Base-by-base conservation (phyloP, 1,284 basidiomycete species). In the Ustilago nuda region DNA sequence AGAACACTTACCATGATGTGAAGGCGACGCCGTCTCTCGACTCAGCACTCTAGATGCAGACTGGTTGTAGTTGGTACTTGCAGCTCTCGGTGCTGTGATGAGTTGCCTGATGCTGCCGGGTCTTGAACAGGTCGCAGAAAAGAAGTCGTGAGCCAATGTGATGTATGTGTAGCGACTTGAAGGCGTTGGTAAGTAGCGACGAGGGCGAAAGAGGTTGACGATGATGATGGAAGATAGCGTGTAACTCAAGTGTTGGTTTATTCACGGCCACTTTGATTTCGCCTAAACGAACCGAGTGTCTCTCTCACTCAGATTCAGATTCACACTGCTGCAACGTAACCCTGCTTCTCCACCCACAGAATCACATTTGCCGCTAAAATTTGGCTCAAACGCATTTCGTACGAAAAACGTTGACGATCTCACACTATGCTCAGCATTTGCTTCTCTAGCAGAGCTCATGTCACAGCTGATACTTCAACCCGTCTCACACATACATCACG, bases 231-330 rank as follows among this genome's bases (percentile, higher is more conserved):
- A 37, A 4, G 45, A 36, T 35, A 9, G 45, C 33, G 48, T 19
- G 60, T 6, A 36, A 32, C 11, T 12, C 15, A 48, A 50, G 58
- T 61, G 58, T 66, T 66, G 65, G 65, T 66, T 37, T 57, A 58
- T 66, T 60, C 64, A 59, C 56, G 37, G 27, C 23, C 56, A 36
- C 27, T 19, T 57, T 48, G 43, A 8, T n/a, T 43, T 50, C 39
- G 39, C 33, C 39, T 32, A 33, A 19, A 43, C 9, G 32, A 54
- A 53, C 53, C 19, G 41, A 35, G 56, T 30, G 36, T 51, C 13
- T 41, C 23, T 54, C 39, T 41, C 50, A 13, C 41, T 27, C 6
- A 13, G 8, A 23, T 12, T 37, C 43, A 9, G 17, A 13, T 6
- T 9, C 12, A 30, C 48, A 13, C 4, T 45, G 61, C 39, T 30